A percentile compares a stretch with the other conserved stretches of the same genome.
Conservation (phyloP, 2,329 filamentous ascomycete species). For the Lachnellula hyalina region DNA sequence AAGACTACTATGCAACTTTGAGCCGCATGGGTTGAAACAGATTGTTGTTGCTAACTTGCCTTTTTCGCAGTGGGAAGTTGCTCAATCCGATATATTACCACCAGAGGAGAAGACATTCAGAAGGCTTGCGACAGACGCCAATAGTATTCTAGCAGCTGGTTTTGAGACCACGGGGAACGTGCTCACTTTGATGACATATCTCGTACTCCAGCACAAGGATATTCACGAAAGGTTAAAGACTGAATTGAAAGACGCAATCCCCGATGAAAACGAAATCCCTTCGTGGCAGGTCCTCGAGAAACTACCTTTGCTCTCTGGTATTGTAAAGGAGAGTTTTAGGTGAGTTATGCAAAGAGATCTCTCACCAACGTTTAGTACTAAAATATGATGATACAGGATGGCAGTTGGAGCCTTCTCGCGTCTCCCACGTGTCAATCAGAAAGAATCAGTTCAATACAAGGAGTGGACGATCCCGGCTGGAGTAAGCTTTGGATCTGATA, state of each 20-base stretch:
- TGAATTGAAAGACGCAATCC: constrained; percentile 28
- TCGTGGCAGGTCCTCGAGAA: constrained; percentile 23
- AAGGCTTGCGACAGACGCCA: constrained; percentile 31
- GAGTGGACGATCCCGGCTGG: constrained; percentile 4
- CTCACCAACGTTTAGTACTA: not conserved
- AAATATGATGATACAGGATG: constrained; percentile 7
- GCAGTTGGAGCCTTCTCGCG: constrained; percentile 27
- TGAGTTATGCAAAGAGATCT: constrained; percentile 7
- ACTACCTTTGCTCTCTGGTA: constrained; percentile 24
- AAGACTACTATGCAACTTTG: too few species aligned
- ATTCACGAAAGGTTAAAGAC: constrained; percentile 26
- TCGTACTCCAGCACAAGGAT: constrained; percentile 30
- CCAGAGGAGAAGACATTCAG: constrained; percentile 28
- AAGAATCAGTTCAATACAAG: constrained; percentile 1
- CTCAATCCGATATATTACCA: constrained; percentile 13
- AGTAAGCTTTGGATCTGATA: not conserved
- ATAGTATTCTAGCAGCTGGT: constrained; percentile 30
- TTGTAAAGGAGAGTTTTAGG: constrained; percentile 30
- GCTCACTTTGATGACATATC: constrained; percentile 30
- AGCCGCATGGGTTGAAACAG: too few species aligned
- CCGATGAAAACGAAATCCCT: constrained; percentile 6
- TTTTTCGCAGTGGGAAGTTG: not conserved
- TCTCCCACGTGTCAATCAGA: constrained; percentile 4
- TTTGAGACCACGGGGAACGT: constrained; percentile 32
- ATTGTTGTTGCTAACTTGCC: too few species aligned